These are phyloP conservation scores for Ormosia emarginata DNA, from an alignment of 306 rosid genomes.

Conservation along the genomic window DNA sequence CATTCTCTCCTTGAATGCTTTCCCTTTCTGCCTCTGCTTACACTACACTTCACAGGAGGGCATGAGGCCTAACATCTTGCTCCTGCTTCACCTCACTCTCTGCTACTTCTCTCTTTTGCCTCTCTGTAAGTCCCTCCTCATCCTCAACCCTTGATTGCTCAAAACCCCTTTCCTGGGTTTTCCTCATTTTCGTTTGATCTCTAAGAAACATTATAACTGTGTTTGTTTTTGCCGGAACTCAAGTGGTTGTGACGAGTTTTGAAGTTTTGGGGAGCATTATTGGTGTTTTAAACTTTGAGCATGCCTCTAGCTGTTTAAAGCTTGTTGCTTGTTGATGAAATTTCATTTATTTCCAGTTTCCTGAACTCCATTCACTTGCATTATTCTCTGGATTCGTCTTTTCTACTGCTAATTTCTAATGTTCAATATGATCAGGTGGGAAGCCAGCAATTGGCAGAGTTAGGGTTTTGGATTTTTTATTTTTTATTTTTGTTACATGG, in stretches of 20 bases:
- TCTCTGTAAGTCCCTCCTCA: slow-evolving; percentile 48
- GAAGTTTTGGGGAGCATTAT: not conserved
- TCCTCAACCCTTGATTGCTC: not conserved
- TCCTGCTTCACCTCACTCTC: slow-evolving; percentile 25
- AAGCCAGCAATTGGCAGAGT: not conserved
- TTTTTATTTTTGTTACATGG: not conserved
- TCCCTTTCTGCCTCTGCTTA: not conserved
- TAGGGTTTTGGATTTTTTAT: slow-evolving; percentile 38
- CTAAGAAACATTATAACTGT: not conserved
- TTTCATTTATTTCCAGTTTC: not conserved
- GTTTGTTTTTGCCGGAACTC: not conserved
- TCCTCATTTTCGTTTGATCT: slow-evolving; percentile 35
- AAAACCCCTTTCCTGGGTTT: slow-evolving; percentile 6
- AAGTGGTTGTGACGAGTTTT: slow-evolving; percentile 7
- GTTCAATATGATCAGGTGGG: slow-evolving; percentile 5
- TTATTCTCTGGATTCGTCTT: slow-evolving; percentile 13
- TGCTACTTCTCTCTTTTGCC: slow-evolving; percentile 19
- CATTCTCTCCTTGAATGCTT: not conserved
- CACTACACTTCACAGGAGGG: not conserved
- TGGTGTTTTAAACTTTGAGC: not conserved
- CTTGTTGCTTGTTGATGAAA: not conserved
- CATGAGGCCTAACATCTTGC: slow-evolving; percentile 38
- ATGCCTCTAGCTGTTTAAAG: not conserved
- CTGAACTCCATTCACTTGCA: not conserved
- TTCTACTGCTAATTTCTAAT: not conserved